Conservation (phyloP, 257 asterid species). For the Solanum paucissectum region DNA sequence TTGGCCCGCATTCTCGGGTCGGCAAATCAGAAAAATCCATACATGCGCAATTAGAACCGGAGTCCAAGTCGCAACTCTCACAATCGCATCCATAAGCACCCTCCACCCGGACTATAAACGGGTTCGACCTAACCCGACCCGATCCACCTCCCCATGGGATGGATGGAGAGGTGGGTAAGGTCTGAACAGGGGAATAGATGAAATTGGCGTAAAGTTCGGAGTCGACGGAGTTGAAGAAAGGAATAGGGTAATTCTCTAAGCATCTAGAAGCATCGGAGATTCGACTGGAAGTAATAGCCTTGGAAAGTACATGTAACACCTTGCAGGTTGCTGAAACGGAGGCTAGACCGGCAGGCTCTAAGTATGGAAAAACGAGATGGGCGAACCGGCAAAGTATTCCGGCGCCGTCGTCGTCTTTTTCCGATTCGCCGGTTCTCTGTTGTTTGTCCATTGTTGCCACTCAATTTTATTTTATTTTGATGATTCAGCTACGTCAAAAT, state of each 20-base stretch:
- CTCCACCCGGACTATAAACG: conserved; percentile 17
- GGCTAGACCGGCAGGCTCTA: conserved; percentile 40
- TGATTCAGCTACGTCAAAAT: no score
- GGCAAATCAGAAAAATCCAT: conserved; percentile 13
- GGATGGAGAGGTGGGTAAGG: conserved; percentile 3
- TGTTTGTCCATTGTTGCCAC: background rate
- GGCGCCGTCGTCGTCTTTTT: background rate
- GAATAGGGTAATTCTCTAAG: conserved; percentile 52
- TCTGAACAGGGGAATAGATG: conserved; percentile 52
- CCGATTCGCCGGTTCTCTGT: background rate
- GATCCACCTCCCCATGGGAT: conserved; percentile 30
- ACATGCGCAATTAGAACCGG: conserved; percentile 36
- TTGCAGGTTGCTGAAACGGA: conserved; percentile 57
- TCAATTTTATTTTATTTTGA: no score
- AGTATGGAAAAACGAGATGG: conserved; percentile 54
- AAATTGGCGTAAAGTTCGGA: conserved; percentile 50
- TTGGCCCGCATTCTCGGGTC: conserved; percentile 68
- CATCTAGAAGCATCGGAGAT: conserved; percentile 56
- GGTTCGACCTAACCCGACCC: conserved; percentile 12
- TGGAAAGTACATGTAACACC: conserved; percentile 30
- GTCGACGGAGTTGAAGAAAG: conserved; percentile 41
- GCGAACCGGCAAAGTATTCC: conserved; percentile 17
- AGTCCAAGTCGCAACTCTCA: conserved; percentile 17
- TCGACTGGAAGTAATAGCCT: conserved; percentile 36
- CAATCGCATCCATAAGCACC: conserved; percentile 61